Evolutionary conservation across 163 green algal species (phyloP).

Genomic region (Prototheca wickerhamii): DNA sequence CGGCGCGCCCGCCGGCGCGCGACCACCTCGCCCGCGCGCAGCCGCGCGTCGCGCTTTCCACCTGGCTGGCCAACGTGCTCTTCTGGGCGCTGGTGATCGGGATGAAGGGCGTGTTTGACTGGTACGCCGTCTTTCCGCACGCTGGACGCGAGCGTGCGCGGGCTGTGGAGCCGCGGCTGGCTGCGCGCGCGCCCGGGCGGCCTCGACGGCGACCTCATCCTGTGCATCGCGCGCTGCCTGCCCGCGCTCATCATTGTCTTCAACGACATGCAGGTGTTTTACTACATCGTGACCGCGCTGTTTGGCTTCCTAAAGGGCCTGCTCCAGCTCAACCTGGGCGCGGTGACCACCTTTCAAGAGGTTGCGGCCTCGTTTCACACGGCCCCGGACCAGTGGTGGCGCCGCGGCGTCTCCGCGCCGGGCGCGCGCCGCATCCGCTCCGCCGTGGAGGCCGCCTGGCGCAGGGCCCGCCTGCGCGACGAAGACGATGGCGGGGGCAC

Average conservation of each 20-base stretch:
- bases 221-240: slow-evolving; percentile 24
- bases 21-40: slow-evolving; percentile 26
- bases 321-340: slow-evolving; percentile 36
- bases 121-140: slow-evolving; percentile 30
- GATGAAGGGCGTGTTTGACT: slow-evolving; percentile 35
- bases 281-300: slow-evolving; percentile 23
- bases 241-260: slow-evolving; percentile 30
- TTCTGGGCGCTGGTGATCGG: slow-evolving; percentile 35
- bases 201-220: slow-evolving; percentile 24
- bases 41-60: too few relatives aligned
- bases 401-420: slow-evolving; percentile 23
- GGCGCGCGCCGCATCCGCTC: slow-evolving; percentile 23
- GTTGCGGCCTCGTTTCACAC: slow-evolving; percentile 46
- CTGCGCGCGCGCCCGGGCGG: slow-evolving; percentile 2
- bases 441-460: not conserved
- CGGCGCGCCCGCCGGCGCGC: slow-evolving; percentile 15
- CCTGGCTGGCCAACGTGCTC: slow-evolving; percentile 23
- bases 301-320: slow-evolving; percentile 35
- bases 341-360: slow-evolving; percentile 19
- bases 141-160: slow-evolving; percentile 19
- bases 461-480: not conserved
- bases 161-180: slow-evolving; percentile 27
- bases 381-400: slow-evolving; percentile 41
- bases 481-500: not conserved
- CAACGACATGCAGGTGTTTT: slow-evolving; percentile 33